A percentile compares a stretch with the other conserved stretches of the same genome.
Conservation (phyloP, 805 yeast genomes). For the Zygotorulaspora florentina region DNA sequence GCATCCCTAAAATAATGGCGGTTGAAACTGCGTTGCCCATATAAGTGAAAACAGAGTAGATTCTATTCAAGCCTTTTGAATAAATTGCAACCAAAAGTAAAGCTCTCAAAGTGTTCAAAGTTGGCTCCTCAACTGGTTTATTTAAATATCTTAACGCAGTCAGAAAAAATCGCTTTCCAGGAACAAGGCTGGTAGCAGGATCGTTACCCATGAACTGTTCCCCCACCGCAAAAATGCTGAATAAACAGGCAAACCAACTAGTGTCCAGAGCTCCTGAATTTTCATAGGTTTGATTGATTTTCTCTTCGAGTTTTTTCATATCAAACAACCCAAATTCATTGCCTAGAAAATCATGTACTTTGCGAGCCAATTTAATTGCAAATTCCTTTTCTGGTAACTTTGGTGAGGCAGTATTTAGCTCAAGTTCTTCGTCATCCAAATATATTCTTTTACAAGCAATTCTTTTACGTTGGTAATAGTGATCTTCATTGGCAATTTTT, state of each 20-base stretch:
- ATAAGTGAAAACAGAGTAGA: constrained; percentile 34
- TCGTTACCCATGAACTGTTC: constrained; percentile 23
- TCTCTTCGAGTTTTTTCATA: constrained; percentile 1
- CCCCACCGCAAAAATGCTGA: constrained; percentile 26
- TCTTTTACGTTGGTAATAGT: not conserved
- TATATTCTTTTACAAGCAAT: not conserved
- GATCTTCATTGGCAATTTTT: not conserved
- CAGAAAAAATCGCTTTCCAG: constrained; percentile 25
- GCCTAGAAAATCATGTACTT: constrained; percentile 1
- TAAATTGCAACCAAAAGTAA: constrained; percentile 35
- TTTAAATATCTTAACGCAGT: constrained; percentile 34
- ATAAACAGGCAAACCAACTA: constrained; percentile 20
- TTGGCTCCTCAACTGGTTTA: constrained; percentile 34
- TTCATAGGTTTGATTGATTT: constrained; percentile 3
- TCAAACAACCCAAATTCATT: constrained; percentile 4
- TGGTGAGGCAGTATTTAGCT: not conserved
- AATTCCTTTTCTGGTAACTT: constrained; percentile 2
- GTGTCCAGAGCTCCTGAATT: not conserved
- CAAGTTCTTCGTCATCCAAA: constrained; percentile 4
- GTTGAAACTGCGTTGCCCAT: constrained; percentile 36
- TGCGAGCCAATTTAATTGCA: not conserved
- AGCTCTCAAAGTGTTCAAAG: constrained; percentile 32
- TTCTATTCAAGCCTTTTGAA: constrained; percentile 37
- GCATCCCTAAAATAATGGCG: constrained; percentile 33
- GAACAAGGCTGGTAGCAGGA: constrained; percentile 5